These are phyloP conservation scores for Vicia sativa DNA, from an alignment of 306 rosid species.

Conservation along the genomic window DNA sequence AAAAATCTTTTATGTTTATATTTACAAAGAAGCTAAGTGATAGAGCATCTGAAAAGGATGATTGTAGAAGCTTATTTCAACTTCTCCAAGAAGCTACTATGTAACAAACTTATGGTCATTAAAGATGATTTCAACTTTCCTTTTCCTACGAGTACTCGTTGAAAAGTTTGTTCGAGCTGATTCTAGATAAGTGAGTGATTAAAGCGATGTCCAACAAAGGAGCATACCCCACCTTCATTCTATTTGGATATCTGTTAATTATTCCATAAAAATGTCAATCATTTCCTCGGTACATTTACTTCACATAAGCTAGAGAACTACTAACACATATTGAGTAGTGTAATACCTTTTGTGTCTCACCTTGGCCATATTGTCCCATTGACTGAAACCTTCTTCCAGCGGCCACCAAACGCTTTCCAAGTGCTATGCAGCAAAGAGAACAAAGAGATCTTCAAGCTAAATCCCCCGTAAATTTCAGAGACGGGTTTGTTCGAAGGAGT, in stretches of 20 bases:
- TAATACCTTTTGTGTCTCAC: slow-evolving; percentile 83
- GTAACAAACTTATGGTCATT: slow-evolving; percentile 3
- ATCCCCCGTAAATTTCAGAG: neutral
- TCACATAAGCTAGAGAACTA: slow-evolving; percentile 19
- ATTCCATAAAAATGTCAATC: slow-evolving; percentile 17
- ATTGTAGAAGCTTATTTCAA: slow-evolving; percentile 13
- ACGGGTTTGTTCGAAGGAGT: slow-evolving; percentile 13
- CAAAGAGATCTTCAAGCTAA: slow-evolving; percentile 39
- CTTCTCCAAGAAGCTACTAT: neutral
- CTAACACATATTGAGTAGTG: slow-evolving; percentile 23
- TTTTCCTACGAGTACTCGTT: neutral
- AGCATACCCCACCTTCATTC: slow-evolving; percentile 16
- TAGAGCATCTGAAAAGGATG: neutral
- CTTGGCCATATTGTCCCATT: slow-evolving; percentile 94
- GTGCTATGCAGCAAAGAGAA: slow-evolving; percentile 56
- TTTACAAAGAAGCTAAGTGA: neutral
- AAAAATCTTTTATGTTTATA: neutral
- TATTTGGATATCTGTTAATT: slow-evolving; percentile 4
- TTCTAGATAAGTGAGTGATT: neutral
- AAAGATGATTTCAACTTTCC: neutral
- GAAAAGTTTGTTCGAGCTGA: neutral
- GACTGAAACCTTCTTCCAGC: slow-evolving; percentile 92
- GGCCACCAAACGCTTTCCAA: slow-evolving; percentile 82
- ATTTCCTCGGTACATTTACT: slow-evolving; percentile 8
- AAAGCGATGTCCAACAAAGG: neutral